Percentiles rank a stretch among this genome's conserved stretches.
phyloP scores from a whole-genome alignment of 345 rosid species.

The Syzygium aqueum region DNA sequence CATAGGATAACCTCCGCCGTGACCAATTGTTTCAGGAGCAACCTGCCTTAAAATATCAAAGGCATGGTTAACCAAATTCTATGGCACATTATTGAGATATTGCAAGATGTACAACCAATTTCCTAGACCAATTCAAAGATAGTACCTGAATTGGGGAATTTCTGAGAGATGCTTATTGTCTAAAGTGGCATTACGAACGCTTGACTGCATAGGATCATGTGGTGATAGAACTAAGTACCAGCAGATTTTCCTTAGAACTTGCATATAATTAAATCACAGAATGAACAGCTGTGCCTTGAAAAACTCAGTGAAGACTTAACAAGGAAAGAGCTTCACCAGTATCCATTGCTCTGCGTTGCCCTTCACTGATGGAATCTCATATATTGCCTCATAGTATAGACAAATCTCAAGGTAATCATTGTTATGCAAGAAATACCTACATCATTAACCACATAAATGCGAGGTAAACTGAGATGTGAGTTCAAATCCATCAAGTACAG shows the following conservation, averaged over 20 bases:
- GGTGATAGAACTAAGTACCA: constrained; percentile 73
- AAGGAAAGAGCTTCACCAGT: constrained; percentile 28
- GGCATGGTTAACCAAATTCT: not conserved
- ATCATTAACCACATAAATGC: not conserved
- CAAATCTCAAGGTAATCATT: constrained; percentile 83
- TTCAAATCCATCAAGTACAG: not conserved
- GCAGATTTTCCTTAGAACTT: constrained; percentile 77
- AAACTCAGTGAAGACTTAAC: not conserved
- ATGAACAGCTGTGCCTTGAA: not conserved
- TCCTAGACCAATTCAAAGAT: not conserved
- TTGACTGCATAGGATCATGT: constrained; percentile 78
- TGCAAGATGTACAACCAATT: not conserved
- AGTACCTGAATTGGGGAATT: constrained; percentile 68
- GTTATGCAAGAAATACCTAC: constrained; percentile 66
- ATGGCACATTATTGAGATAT: not conserved
- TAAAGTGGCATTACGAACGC: constrained; percentile 49
- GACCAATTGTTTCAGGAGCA: constrained; percentile 76
- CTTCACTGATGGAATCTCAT: constrained; percentile 75
- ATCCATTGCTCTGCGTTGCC: constrained; percentile 50
- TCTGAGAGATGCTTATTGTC: constrained; percentile 71
- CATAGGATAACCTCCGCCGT: constrained; percentile 91
- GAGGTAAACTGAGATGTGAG: not conserved
- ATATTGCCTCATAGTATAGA: constrained; percentile 80
- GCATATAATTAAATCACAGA: no score
- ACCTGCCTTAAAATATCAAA: constrained; percentile 21